These are phyloP conservation scores for Acanthochlamys bracteata DNA, from an alignment of 106 monocot species.

Conservation along the genomic window DNA sequence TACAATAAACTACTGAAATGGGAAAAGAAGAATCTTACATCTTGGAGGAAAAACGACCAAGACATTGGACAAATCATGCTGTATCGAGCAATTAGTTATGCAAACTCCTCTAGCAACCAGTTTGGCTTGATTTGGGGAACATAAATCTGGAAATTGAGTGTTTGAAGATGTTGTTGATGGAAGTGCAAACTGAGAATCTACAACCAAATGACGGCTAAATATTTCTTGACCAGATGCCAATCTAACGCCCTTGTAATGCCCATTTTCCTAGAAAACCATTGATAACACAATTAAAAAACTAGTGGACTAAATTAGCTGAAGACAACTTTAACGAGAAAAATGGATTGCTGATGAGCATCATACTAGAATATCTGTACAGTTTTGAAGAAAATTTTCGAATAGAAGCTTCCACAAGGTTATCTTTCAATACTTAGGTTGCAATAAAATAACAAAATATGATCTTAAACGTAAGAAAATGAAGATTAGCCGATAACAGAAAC, in stretches of 20 bases:
- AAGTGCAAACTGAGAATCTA: conserved; percentile 49
- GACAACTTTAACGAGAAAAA: no score
- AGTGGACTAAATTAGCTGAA: no score
- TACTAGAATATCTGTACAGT: no score
- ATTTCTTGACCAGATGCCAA: conserved; percentile 82
- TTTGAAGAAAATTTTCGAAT: background rate
- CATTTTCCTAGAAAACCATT: conserved; percentile 32
- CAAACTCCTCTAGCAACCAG: conserved; percentile 64
- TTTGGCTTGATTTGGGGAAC: conserved; percentile 5
- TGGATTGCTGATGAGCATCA: no score
- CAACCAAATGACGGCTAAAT: conserved; percentile 42
- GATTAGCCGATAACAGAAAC: no score
- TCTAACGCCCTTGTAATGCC: conserved; percentile 45
- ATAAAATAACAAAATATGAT: no score
- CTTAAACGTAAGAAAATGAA: no score
- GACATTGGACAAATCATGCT: conserved; percentile 50
- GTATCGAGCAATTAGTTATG: conserved; percentile 41
- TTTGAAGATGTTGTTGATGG: conserved; percentile 26
- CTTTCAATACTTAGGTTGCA: no score
- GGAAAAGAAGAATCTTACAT: conserved; percentile 38
- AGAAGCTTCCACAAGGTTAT: background rate
- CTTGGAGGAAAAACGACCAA: conserved; percentile 70
- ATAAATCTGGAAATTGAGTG: conserved; percentile 6
- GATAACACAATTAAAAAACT: background rate
- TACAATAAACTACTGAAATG: no score